Base-by-base conservation (phyloP, 2,329 filamentous ascomycete genomes). In the Microsporum ferrugineum region DNA sequence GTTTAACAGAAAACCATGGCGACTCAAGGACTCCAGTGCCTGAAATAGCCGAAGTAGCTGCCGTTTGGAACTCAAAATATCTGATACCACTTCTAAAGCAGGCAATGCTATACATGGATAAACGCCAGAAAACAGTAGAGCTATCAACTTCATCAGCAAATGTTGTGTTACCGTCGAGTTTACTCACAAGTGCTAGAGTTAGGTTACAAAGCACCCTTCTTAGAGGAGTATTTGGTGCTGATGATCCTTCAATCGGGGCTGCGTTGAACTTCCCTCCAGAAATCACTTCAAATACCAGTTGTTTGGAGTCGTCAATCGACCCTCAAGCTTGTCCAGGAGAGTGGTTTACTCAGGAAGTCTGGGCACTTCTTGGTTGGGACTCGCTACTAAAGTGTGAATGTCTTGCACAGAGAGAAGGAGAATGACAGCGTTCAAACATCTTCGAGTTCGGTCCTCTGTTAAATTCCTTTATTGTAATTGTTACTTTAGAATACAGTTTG, bases 311-410 rank as follows among this genome's bases (percentile, higher is more conserved):
- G 27, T 29, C 49, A n/a, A 59, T 51, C n/a, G 23, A 12, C 17
- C 8, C 34, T 2, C 34, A 10, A 10, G 57, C 12, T 14, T 23
- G 10, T n/a, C 38, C n/a, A 34, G 66, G 75, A 2, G 77, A 81
- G 14, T 83, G 81, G 80, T 84, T 83, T 65, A 75, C 77, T 59
- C 75, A 76, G 60, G 79, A 84, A 64, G 69, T 84, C 1, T 85
- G 83, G 83, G 71, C 75, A 59, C 67, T 84, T 59, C 66, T 85
- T 5, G 82, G 83, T 0, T 85, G 82, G 82, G 80, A 84, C 57
- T 67, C 80, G 38, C 45, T 66, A 5, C 36, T 58, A 41, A 10
- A 57, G 3, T 57, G 49, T 12, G 27, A 17, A 34, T 53, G 49
- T 31, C 49, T 53, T 2, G 27, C 2, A 10, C 1, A n/a, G 29